Base-by-base conservation (phyloP, 192 early-diverging fungal genomes). In the Coemansia sp. region DNA sequence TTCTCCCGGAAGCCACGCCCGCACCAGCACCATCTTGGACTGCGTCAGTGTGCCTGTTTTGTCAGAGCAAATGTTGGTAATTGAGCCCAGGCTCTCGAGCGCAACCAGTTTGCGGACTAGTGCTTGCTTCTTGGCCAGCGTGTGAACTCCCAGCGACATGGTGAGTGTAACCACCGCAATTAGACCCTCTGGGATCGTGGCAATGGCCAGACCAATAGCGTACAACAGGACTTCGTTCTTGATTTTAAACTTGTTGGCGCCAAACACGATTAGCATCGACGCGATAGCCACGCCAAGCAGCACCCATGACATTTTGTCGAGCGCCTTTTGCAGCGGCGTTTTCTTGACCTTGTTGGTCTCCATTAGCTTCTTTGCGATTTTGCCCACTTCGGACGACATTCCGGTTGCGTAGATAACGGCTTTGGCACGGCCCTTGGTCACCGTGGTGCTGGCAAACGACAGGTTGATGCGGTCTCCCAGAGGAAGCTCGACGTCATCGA, bases 31-130 rank as follows among this genome's bases (percentile, higher is more conserved):
- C 95, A 98, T 98, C 71, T 94, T 95, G 61, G 92, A 90, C 76
- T 96, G 92, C 0, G 95, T 98, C 28, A 96, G 76, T 11, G 95
- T 97, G 21, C 95, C 95, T 1, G 87, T 89, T 84, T 98, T 98
- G 71, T 96, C 95, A 6, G 96, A 96, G 75, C 96, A 98, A 69
- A 98, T 92, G 67, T 92, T 89, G 31, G 92, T 93, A 10, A 98
- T 91, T 2, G 93, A 90, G 15, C 96, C 96, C 12, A 98, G 74
- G 20, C 89, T 89, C 81, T 98, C 96, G 2, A 98, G 84, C 5
- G 91, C 90, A 9, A 88, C 88, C 21, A 95, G 74, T 69, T 93
- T 92, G 61, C 94, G 86, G 4, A 98, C 94, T 49, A 98, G 88
- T 3, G 93, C 94, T 63, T 92, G 87, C 52, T 86, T 83, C 57